Evolutionary conservation across 768 basidiomycete species (phyloP).

Genomic region (Lepiota brunneoincarnata): DNA sequence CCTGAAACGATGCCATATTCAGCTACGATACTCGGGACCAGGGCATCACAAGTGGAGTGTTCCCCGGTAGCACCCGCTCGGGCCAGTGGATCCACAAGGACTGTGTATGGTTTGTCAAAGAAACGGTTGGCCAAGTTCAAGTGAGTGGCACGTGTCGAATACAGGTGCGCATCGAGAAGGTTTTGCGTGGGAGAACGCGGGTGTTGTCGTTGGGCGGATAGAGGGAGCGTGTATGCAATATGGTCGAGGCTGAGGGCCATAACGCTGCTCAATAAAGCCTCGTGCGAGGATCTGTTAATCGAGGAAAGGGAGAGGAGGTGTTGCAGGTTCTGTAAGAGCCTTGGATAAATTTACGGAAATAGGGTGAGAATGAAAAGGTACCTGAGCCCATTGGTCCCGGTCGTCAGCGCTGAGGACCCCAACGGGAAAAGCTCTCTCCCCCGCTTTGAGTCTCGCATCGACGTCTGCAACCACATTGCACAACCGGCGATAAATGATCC

Average conservation of each 20-base stretch:
- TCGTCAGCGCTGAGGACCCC: conserved; percentile 78
- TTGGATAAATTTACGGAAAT: conserved; percentile 1
- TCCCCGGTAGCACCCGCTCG: conserved; percentile 88
- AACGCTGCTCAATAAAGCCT: conserved; percentile 68
- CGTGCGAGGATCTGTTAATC: conserved; percentile 55
- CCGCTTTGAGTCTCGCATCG: conserved; percentile 39
- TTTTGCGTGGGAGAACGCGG: conserved; percentile 34
- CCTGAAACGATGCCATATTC: conserved; percentile 79
- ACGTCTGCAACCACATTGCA: conserved; percentile 57
- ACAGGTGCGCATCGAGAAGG: conserved; percentile 68
- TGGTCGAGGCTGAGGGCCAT: conserved; percentile 83
- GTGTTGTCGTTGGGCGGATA: conserved; percentile 21
- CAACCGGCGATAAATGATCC: conserved; percentile 43
- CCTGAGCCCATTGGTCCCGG: conserved; percentile 79
- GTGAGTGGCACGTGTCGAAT: conserved; percentile 62
- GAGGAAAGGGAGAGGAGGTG: conserved; percentile 67
- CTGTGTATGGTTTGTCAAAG: conserved; percentile 83
- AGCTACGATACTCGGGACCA: conserved; percentile 83
- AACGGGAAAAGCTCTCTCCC: conserved; percentile 59
- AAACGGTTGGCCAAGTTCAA: conserved; percentile 75
- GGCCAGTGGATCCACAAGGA: conserved; percentile 82
- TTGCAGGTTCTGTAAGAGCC: conserved; percentile 57
- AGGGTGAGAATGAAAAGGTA: conserved; percentile 26
- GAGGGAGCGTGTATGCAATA: conserved; percentile 47
- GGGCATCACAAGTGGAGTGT: conserved; percentile 86